These are phyloP conservation scores for Metschnikowia matae DNA, from an alignment of 805 yeast genomes.

Conservation along the genomic window DNA sequence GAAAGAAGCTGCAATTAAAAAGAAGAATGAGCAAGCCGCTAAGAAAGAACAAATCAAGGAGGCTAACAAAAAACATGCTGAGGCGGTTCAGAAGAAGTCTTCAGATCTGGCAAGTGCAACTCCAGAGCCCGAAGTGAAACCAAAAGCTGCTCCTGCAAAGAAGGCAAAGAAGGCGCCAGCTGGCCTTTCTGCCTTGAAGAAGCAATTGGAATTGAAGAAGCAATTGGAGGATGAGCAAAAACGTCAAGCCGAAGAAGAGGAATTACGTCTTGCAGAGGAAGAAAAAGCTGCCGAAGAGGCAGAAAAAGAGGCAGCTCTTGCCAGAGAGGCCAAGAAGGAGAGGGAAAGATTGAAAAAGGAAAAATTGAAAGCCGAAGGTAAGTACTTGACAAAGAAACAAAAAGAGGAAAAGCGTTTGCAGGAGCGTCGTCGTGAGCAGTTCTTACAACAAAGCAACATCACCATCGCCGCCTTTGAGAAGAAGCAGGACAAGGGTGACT, in stretches of 20 bases:
- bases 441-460: conserved; percentile 70
- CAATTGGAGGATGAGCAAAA: conserved; percentile 83
- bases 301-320: conserved; percentile 61
- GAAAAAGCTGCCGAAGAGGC: conserved; percentile 51
- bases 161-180: conserved; percentile 83
- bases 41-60: conserved; percentile 55
- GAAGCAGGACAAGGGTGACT: conserved; percentile 10
- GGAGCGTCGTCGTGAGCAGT: conserved; percentile 85
- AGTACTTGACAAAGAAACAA: conserved; percentile 88
- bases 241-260: conserved; percentile 68
- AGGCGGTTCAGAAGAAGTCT: conserved; percentile 27
- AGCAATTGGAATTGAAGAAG: conserved; percentile 83
- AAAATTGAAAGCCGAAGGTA: conserved; percentile 94
- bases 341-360: conserved; percentile 83
- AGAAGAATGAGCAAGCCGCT: conserved; percentile 66
- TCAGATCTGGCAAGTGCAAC: conserved; percentile 19
- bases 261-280: conserved; percentile 45
- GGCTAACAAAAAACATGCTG: conserved; percentile 43
- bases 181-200: conserved; percentile 85
- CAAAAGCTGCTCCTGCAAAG: conserved; percentile 32
- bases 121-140: conserved; percentile 33
- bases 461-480: conserved; percentile 67
- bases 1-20: conserved; percentile 84
- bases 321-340: conserved; percentile 68
- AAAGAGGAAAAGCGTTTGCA: conserved; percentile 82